Evolutionary conservation across 768 basidiomycete genomes (phyloP).

Genomic region (Pisolithus albus): DNA sequence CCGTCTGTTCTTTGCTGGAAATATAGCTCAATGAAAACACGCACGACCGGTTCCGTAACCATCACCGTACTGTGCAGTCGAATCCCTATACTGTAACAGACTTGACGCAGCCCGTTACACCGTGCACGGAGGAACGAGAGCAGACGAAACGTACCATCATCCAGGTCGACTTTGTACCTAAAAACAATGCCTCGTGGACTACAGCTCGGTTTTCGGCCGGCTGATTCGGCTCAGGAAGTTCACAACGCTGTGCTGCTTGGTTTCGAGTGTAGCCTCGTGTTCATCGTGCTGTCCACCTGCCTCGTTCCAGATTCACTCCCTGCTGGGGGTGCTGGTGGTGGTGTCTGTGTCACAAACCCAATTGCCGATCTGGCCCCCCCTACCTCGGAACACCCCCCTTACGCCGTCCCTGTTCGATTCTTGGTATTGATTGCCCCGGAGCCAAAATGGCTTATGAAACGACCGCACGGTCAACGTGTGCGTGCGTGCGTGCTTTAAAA

Average conservation of each 20-base stretch:
- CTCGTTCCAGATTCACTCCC: too few relatives aligned
- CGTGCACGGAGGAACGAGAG: too few relatives aligned
- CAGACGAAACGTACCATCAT: too few relatives aligned
- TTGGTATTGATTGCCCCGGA: background rate
- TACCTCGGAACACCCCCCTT: background rate
- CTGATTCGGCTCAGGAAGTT: background rate
- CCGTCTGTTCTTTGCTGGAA: too few relatives aligned
- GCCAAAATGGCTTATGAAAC: background rate
- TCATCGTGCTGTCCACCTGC: background rate
- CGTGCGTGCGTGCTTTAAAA: background rate
- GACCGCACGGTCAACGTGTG: background rate
- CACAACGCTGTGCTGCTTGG: background rate
- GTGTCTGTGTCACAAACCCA: background rate
- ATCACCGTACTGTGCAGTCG: too few relatives aligned
- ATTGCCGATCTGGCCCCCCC: background rate
- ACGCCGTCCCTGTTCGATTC: background rate
- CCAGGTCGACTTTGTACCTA: too few relatives aligned
- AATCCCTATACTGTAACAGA: too few relatives aligned
- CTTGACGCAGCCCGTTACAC: too few relatives aligned
- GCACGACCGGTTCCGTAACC: too few relatives aligned
- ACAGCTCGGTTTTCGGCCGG: background rate
- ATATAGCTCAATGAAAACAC: too few relatives aligned
- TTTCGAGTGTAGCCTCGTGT: background rate
- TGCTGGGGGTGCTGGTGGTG: too few relatives aligned
- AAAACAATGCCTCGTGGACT: background rate